Percentiles rank a stretch among this genome's conserved stretches.
These are phyloP conservation scores for Agaricus subrufescens DNA, from an alignment of 768 basidiomycete species.

Conservation along the genomic window DNA sequence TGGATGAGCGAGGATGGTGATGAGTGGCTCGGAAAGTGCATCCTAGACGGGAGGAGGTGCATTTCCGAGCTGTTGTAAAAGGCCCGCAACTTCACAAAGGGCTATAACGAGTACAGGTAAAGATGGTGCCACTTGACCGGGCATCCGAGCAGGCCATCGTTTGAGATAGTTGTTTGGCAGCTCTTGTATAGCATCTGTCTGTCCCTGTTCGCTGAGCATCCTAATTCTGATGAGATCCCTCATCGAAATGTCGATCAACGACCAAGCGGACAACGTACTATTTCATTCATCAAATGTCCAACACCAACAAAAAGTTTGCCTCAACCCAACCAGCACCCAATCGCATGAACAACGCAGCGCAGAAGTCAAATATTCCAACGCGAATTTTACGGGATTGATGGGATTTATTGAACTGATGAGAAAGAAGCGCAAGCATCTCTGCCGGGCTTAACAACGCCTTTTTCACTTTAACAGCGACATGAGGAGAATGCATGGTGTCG, in stretches of 20 bases:
- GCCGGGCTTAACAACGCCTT: constrained; percentile 28
- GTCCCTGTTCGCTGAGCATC: constrained; percentile 90
- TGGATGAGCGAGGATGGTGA: constrained; percentile 83
- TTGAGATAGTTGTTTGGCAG: constrained; percentile 77
- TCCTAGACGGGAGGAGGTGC: constrained; percentile 53
- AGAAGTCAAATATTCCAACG: constrained; percentile 87
- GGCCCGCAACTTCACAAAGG: too few relatives aligned
- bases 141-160: constrained; percentile 91
- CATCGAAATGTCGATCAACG: constrained; percentile 70
- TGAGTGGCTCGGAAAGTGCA: constrained; percentile 77
- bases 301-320: constrained; percentile 75
- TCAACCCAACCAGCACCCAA: constrained; percentile 82
- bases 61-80: too few relatives aligned
- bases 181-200: constrained; percentile 88
- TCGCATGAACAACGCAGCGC: constrained; percentile 67
- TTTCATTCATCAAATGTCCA: constrained; percentile 72
- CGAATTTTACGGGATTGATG: constrained; percentile 64
- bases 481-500: constrained; percentile 20
- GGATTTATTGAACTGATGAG: constrained; percentile 75
- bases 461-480: too few relatives aligned
- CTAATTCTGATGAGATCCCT: constrained; percentile 25
- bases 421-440: constrained; percentile 83
- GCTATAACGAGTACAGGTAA: too few relatives aligned
- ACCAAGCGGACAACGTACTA: constrained; percentile 70
- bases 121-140: constrained; percentile 55